A percentile compares a stretch with the other conserved stretches of the same genome.
phyloP scores from a whole-genome alignment of 176 grass and related monocot species.

The Aegilops tauschii region DNA sequence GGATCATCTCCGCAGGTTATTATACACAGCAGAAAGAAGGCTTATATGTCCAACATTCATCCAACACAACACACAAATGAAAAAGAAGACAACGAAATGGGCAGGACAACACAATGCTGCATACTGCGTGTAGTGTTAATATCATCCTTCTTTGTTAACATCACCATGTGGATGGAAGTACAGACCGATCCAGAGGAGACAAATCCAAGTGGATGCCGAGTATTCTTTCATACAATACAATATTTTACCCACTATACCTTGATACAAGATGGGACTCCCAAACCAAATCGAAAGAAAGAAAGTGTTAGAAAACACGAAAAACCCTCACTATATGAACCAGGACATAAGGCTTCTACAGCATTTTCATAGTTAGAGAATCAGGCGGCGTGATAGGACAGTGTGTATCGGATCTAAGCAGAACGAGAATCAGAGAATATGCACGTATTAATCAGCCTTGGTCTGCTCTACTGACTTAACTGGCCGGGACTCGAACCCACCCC shows the following conservation, averaged over 20 bases:
- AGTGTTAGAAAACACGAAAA: constrained; percentile 23
- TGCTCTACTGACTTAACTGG: constrained; percentile 40
- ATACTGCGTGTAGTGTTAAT: constrained; percentile 6
- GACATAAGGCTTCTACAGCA: constrained; percentile 15
- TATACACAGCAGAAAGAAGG: background rate
- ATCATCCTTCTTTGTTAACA: constrained; percentile 15
- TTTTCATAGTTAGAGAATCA: constrained; percentile 32
- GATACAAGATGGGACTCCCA: constrained; percentile 30
- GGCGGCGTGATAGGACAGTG: background rate
- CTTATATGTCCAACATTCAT: background rate
- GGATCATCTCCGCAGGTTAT: background rate
- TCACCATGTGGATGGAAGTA: background rate
- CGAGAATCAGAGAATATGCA: constrained; percentile 26
- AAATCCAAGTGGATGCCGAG: constrained; percentile 23
- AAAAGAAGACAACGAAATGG: background rate
- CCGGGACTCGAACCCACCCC: constrained; percentile 58
- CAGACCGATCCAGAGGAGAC: constrained; percentile 26
- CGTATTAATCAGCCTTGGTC: constrained; percentile 34
- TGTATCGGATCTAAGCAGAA: constrained; percentile 17
- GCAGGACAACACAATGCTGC: background rate
- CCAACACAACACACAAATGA: background rate
- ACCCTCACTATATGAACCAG: constrained; percentile 29
- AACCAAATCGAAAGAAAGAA: background rate
- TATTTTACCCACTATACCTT: constrained; percentile 44
- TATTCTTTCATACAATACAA: constrained; percentile 56